Evolutionary conservation across 331 rosid species (phyloP).

Genomic region (Spiraea crenata): DNA sequence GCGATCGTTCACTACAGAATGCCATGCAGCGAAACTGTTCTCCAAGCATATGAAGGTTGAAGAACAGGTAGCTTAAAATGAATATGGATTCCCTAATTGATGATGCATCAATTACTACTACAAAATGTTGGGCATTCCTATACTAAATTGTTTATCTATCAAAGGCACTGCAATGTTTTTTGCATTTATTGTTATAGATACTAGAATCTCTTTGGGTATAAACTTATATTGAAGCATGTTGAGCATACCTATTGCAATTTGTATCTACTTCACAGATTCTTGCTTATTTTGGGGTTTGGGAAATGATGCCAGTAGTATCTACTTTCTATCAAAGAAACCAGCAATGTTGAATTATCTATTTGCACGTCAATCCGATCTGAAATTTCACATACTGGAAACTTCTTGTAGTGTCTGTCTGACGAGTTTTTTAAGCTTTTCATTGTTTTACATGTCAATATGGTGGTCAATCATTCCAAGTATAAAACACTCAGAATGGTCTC

Average conservation of each 20-base stretch:
- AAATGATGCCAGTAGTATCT: neutral
- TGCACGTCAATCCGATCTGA: no score
- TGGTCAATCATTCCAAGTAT: no score
- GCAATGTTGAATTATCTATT: no score
- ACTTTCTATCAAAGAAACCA: no score
- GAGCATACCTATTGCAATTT: neutral
- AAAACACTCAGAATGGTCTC: no score
- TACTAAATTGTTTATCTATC: neutral
- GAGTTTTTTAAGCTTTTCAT: no score
- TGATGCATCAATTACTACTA: neutral
- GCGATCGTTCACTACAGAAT: slow-evolving; percentile 60
- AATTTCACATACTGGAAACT: no score
- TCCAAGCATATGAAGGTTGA: slow-evolving; percentile 87
- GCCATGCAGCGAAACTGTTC: slow-evolving; percentile 72
- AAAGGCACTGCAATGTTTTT: neutral
- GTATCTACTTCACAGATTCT: neutral
- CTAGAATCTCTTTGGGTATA: neutral
- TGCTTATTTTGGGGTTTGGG: slow-evolving; percentile 16
- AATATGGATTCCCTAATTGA: neutral
- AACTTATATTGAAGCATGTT: neutral
- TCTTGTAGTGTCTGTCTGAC: no score
- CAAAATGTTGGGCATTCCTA: neutral
- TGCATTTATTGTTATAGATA: neutral
- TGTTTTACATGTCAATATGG: no score
- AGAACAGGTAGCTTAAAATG: slow-evolving; percentile 55